A percentile compares a stretch with the other conserved stretches of the same genome.
These are phyloP conservation scores for Apodospora peruviana DNA, from an alignment of 495 filamentous ascomycete genomes.

Conservation along the genomic window DNA sequence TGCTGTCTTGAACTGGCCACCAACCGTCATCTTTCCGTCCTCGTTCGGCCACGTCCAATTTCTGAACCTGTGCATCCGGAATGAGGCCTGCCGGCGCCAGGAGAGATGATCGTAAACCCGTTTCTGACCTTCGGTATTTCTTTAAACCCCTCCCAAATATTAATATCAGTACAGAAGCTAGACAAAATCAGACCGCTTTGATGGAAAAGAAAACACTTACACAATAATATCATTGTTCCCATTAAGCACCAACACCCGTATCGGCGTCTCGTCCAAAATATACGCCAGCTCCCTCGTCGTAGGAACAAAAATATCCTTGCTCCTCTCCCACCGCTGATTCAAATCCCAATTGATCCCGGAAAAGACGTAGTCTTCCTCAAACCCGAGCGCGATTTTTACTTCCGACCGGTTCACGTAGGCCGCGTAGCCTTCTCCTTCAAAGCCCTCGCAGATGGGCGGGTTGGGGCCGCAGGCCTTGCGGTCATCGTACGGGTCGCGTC, in stretches of 20 bases:
- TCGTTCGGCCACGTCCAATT: slow-evolving; percentile 1
- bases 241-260: slow-evolving; percentile 3
- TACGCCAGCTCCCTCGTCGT: neutral
- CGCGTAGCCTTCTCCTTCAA: neutral
- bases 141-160: neutral
- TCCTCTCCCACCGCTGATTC: neutral
- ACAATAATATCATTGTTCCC: slow-evolving; percentile 3
- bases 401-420: neutral
- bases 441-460: slow-evolving; percentile 1
- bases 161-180: too few species aligned
- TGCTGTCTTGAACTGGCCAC: slow-evolving; percentile 1
- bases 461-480: neutral
- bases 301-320: neutral
- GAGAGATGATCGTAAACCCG: slow-evolving; percentile 1
- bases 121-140: slow-evolving; percentile 6
- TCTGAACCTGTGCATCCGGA: neutral
- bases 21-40: neutral
- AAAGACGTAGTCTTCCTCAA: neutral
- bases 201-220: too few species aligned
- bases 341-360: neutral
- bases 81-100: slow-evolving; percentile 2
- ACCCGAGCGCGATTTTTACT: neutral
- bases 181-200: too few species aligned
- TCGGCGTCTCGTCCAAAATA: slow-evolving; percentile 1
- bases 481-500: slow-evolving; percentile 4